Base-by-base conservation (phyloP, 1,139 yeast genomes). In the Candida neerlandica region DNA sequence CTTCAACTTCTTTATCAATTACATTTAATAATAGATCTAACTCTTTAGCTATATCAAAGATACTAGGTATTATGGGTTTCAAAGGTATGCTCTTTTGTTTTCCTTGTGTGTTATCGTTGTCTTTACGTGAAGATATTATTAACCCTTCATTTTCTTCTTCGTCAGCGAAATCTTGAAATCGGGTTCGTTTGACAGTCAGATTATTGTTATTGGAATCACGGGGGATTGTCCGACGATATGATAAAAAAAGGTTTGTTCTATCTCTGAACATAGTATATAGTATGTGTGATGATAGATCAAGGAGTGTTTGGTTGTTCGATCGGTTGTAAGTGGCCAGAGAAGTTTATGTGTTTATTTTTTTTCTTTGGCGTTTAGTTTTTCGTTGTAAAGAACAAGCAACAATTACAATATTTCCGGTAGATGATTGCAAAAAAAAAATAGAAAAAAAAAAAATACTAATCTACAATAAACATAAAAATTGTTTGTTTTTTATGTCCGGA, bases 161-260 rank as follows among this genome's bases (percentile, higher is more conserved):
- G 7, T 66, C 64, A 34, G 75, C 55, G 1, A 63, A 56, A 45
- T 77, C 80, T 53, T 30, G 41, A 29, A 79, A 77, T 45, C 58
- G 47, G 4, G 50, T 45, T 11, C 43, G 46, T 47, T 45, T 50
- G 49, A 41, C 50, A 16, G 51, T 47, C 15, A 37, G 12, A 23
- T 21, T 33, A 33, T 12, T 19, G 14, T 23, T 23, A 6, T 21
- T 12, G 26, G 43, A 47, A 50, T 50, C 52, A 35, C 87, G 84
- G 0, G 91, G 88, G 23, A 82, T 81, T 1, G 94, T 86, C 47
- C 89, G 75, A 53, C 94, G 80, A 60, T 86, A 87, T 23, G 92
- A 85, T 29, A 86, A 70, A 62, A 72, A 86, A 47, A 87, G 67
- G 58, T 86, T 86, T 26, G 94, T 86, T 63, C 94, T 73, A 63